Evolutionary conservation across 352 stramenopile genomes (phyloP).

Genomic region (Pythium pyrilobum): DNA sequence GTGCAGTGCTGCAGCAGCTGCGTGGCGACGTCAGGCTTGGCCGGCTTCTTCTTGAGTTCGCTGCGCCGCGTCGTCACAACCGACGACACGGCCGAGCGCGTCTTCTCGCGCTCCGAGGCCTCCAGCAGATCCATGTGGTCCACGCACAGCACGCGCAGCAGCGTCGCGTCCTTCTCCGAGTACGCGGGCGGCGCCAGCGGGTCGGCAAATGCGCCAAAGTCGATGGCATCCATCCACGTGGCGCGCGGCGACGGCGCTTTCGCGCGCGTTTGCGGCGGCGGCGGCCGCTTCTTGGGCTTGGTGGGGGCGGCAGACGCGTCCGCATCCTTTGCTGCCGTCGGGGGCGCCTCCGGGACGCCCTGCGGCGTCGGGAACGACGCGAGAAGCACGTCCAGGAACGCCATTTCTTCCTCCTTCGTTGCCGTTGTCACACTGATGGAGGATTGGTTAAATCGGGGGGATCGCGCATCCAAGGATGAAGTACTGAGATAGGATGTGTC

Average conservation of each 20-base stretch:
- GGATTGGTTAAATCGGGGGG: not conserved
- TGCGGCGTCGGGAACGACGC: conserved; percentile 17
- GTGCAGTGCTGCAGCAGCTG: conserved; percentile 40
- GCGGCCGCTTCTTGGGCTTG: conserved; percentile 20
- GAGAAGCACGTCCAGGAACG: conserved; percentile 10
- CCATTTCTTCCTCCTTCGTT: not conserved
- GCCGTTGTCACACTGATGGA: not conserved
- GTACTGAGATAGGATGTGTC: not conserved
- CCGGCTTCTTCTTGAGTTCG: conserved; percentile 17
- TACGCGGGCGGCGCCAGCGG: conserved; percentile 3
- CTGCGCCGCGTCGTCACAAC: conserved; percentile 37
- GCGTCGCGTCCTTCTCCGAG: conserved; percentile 11
- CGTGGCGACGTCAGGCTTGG: conserved; percentile 14
- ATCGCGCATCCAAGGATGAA: not conserved
- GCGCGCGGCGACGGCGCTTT: conserved; percentile 3
- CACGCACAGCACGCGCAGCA: conserved; percentile 48
- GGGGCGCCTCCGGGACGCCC: not conserved
- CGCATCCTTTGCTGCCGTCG: not conserved
- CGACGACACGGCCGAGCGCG: conserved; percentile 32
- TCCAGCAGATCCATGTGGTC: conserved; percentile 46
- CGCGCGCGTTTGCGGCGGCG: not conserved
- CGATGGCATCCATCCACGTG: conserved; percentile 5
- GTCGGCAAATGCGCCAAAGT: conserved; percentile 6
- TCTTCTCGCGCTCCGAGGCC: conserved; percentile 49
- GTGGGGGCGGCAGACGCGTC: not conserved